phyloP scores from a whole-genome alignment of 176 grass and related monocot species.

The Pontederia paniculata region DNA sequence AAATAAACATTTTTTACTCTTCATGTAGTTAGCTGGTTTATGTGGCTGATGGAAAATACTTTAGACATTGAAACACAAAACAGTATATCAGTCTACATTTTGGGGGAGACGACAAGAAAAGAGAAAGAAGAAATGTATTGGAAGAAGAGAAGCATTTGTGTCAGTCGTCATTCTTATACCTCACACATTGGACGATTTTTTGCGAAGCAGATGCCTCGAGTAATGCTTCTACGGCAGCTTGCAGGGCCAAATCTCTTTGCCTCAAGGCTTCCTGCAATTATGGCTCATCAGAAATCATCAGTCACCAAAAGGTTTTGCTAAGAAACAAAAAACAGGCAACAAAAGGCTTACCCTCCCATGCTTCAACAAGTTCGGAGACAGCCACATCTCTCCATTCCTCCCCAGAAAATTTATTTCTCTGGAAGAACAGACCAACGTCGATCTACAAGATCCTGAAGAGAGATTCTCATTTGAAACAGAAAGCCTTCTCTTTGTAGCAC shows the following conservation, averaged over 20 bases:
- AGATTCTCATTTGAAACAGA: background rate
- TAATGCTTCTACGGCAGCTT: constrained; percentile 63
- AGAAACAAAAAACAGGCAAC: background rate
- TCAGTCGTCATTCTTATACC: constrained; percentile 10
- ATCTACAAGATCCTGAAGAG: background rate
- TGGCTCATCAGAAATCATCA: background rate
- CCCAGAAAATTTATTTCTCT: constrained; percentile 47
- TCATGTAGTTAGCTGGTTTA: too few species aligned
- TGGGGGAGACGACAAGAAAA: background rate
- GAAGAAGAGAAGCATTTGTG: background rate
- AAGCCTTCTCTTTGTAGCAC: constrained; percentile 38
- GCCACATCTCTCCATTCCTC: constrained; percentile 31
- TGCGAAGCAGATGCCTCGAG: constrained; percentile 64
- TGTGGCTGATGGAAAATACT: too few species aligned
- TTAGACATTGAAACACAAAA: too few species aligned
- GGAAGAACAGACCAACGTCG: constrained; percentile 11
- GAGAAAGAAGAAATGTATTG: background rate
- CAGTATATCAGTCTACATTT: too few species aligned
- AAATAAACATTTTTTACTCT: too few species aligned
- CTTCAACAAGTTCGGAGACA: constrained; percentile 46
- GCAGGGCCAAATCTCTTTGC: constrained; percentile 59
- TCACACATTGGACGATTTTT: constrained; percentile 64
- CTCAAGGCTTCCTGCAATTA: constrained; percentile 46
- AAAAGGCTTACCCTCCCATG: constrained; percentile 48
- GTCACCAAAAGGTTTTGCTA: background rate